Evolutionary conservation across 768 basidiomycete genomes (phyloP).

Genomic region (Suillus discolor): DNA sequence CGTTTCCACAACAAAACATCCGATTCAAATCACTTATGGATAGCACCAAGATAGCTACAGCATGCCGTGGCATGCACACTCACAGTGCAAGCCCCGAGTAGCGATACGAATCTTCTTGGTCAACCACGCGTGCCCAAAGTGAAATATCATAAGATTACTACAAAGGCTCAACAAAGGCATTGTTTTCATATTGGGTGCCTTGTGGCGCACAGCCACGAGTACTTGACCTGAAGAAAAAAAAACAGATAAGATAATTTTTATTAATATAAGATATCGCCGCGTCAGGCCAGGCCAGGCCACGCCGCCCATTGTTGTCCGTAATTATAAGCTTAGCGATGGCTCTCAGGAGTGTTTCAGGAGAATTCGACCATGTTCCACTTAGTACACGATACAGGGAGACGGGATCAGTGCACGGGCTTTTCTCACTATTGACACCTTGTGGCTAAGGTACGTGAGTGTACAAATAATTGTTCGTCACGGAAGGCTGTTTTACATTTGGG

Average conservation of each 20-base stretch:
- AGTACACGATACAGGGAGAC: conserved; percentile 1
- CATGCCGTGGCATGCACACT: neutral
- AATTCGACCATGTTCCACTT: neutral
- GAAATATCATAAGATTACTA: neutral
- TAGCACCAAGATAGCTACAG: conserved; percentile 4
- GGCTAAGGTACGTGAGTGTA: conserved; percentile 4
- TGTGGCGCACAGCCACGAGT: neutral
- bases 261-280: neutral
- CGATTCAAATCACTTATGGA: conserved; percentile 1
- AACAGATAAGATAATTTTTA: conserved; percentile 1
- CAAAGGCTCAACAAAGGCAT: neutral
- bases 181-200: conserved; percentile 1
- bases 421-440: conserved; percentile 8
- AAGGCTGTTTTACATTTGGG: conserved; percentile 6
- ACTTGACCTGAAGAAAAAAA: neutral
- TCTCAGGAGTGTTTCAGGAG: conserved; percentile 1
- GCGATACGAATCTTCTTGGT: conserved; percentile 5
- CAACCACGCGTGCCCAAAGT: neutral
- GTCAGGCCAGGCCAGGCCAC: neutral
- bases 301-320: conserved; percentile 24
- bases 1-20: neutral
- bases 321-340: conserved; percentile 1
- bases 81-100: conserved; percentile 4
- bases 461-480: conserved; percentile 2
- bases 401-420: conserved; percentile 1